Evolutionary conservation across 2,329 filamentous ascomycete species (phyloP), one percentile per base, ranked within the genome.

Genomic region (Fusarium continuum): DNA sequence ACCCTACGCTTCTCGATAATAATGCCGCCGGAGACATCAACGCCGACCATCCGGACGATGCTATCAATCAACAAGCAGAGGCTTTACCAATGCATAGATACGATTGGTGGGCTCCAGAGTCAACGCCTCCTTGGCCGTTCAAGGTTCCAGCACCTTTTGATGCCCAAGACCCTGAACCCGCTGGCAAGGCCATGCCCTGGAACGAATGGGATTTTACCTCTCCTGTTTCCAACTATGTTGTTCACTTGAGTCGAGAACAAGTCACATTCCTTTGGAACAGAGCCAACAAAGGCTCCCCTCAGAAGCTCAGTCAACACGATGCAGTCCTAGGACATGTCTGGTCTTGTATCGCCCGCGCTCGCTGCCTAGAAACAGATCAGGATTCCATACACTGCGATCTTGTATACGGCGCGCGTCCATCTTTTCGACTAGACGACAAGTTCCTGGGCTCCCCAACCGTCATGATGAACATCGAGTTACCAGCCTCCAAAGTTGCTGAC

Each of bases 301-400:
- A 51, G 9, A 67, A 32, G 8, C 23, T 66, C 2, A 72, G 70
- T 9, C 63, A 55, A 0, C 70, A 72, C 4, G 70, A 72, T 51
- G 61, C 67, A 6, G 39, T 70, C 7, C 17, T 72, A 1, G 67
- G 55, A 3, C 68, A 72, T n/a, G 54, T 70, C 2, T 72, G 70
- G 70, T 70, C 66, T 1, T 70, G 67, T 20, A 66, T 72, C 8
- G 32, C 55, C 10, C 70, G 69, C 6, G 66, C 69, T n/a, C 64
- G 70, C 0, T 26, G 52, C 0, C 25, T 67, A 0, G 5, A 43
- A 13, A 22, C 56, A 0, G 61, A 69, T 6, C 8, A 19, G 4
- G 34, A 19, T 1, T 20, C 38, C 3, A 50, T 72, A 1, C 60
- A 72, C 38, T 72, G 70, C 8, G 49, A 72, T 23, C 59, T 72